Evolutionary conservation across 2,329 filamentous ascomycete genomes (phyloP).

Genomic region (Sarocladium kiliense): DNA sequence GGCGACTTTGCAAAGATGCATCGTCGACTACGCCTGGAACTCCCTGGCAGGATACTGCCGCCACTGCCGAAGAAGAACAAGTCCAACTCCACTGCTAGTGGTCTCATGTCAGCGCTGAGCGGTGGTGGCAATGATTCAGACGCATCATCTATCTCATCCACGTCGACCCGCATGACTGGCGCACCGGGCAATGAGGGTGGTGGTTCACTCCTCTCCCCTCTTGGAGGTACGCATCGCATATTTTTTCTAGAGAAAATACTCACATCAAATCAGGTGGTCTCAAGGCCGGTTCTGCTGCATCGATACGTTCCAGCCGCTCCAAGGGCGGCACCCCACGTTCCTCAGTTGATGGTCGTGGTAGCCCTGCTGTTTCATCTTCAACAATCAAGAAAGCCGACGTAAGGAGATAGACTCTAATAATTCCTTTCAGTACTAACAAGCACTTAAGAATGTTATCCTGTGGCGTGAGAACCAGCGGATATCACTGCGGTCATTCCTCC

Average conservation of each 20-base stretch:
- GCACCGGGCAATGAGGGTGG: background rate
- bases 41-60: conserved; percentile 86
- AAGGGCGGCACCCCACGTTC: conserved; percentile 3
- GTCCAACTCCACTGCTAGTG: conserved; percentile 61
- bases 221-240: conserved; percentile 10
- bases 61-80: conserved; percentile 91
- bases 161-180: conserved; percentile 61
- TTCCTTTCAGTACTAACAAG: conserved; percentile 19
- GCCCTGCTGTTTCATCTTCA: background rate
- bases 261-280: background rate
- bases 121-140: conserved; percentile 65
- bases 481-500: conserved; percentile 84
- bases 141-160: conserved; percentile 73
- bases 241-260: background rate
- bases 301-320: conserved; percentile 3
- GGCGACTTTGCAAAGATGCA: conserved; percentile 81
- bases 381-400: background rate
- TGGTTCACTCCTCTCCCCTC: conserved; percentile 22
- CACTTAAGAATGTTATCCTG: conserved; percentile 49
- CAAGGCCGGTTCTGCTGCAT: conserved; percentile 1
- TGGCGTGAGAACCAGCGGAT: conserved; percentile 88
- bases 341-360: conserved; percentile 1
- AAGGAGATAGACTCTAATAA: background rate
- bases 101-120: conserved; percentile 45
- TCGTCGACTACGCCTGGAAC: conserved; percentile 72